Base-by-base conservation (phyloP, 2,329 filamentous ascomycete species). In the Fusarium veterinarium region DNA sequence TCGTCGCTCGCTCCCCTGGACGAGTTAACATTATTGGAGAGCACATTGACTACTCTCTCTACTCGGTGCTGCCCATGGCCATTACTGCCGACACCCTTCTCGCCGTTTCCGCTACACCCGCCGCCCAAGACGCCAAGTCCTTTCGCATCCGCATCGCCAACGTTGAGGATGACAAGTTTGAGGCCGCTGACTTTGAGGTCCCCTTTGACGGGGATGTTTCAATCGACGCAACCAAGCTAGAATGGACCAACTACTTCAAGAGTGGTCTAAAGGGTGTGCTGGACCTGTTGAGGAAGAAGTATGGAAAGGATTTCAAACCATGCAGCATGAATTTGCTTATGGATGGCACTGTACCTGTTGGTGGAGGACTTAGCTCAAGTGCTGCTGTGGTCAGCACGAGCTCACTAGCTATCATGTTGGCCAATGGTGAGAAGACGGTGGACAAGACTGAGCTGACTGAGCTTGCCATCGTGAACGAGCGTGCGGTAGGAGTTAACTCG, bases 231-330 rank as follows among this genome's bases (percentile, higher is more conserved):
- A 91, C 90, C 23, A 89, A 92, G 75, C 93, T 97, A 74, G 95
- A 98, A 83, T 99, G 96, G 96, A 93, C 94, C 64, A 99, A 98
- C 81, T 99, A 99, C 87, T 98, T 99, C 89, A 97, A 96, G 84
- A 93, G 94, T 60, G 96, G 96, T 1, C 86, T 98, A 55, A 87
- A 90, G 40, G 96, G 95, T 35, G 95, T 95, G 2, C 84, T 97
- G 62, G 89, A 93, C 76, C 86, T 97, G 66, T 85, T 99, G 72
- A 88, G 90, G 79, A 90, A 91, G 82, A 92, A 92, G 80, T 79
- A 87, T 35, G 89, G 89, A 38, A 84, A 86, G 14, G 84, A 83
- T 51, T 92, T 94, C 79, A 86, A 86, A 46, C 92, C 94, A 5
- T 75, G 73, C 62, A 92, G 93, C 77, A 94, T 99, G 91, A 91